Percentiles rank a stretch among this genome's conserved stretches.
Conservation (phyloP, 1,284 basidiomycete species). For the Cutaneotrichosporon mucoides region DNA sequence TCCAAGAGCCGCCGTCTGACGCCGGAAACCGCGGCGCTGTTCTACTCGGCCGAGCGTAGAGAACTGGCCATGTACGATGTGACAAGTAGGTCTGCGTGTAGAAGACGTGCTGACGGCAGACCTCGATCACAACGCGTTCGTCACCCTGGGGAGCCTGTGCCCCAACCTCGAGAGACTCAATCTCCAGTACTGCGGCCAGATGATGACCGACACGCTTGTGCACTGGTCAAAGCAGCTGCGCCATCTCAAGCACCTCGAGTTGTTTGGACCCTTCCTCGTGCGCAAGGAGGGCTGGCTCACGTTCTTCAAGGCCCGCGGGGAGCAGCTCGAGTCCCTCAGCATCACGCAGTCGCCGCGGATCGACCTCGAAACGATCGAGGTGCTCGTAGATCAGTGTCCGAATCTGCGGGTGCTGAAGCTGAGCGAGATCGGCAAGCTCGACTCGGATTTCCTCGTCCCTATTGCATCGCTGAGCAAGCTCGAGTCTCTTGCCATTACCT, state of each 20-base stretch:
- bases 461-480: slow-evolving; percentile 51
- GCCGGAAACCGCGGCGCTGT: slow-evolving; percentile 71
- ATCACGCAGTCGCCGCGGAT: slow-evolving; percentile 87
- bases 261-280: slow-evolving; percentile 86
- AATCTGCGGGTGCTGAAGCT: slow-evolving; percentile 67
- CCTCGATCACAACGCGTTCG: slow-evolving; percentile 63
- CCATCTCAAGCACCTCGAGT: slow-evolving; percentile 65
- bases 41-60: slow-evolving; percentile 70
- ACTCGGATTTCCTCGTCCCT: slow-evolving; percentile 60
- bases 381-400: slow-evolving; percentile 62
- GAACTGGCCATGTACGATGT: slow-evolving; percentile 81
- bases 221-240: slow-evolving; percentile 64
- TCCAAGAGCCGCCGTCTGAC: slow-evolving; percentile 83
- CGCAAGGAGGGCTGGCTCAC: slow-evolving; percentile 67
- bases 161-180: slow-evolving; percentile 71
- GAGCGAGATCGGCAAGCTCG: slow-evolving; percentile 70
- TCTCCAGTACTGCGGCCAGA: slow-evolving; percentile 82
- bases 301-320: slow-evolving; percentile 64
- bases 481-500: slow-evolving; percentile 37
- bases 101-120: slow-evolving; percentile 51
- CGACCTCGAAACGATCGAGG: slow-evolving; percentile 64
- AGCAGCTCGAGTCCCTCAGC: slow-evolving; percentile 65
- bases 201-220: slow-evolving; percentile 65
- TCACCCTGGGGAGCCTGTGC: slow-evolving; percentile 68
- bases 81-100: slow-evolving; percentile 61